Evolutionary conservation across 306 rosid genomes (phyloP).

Genomic region (Sindora glabra): DNA sequence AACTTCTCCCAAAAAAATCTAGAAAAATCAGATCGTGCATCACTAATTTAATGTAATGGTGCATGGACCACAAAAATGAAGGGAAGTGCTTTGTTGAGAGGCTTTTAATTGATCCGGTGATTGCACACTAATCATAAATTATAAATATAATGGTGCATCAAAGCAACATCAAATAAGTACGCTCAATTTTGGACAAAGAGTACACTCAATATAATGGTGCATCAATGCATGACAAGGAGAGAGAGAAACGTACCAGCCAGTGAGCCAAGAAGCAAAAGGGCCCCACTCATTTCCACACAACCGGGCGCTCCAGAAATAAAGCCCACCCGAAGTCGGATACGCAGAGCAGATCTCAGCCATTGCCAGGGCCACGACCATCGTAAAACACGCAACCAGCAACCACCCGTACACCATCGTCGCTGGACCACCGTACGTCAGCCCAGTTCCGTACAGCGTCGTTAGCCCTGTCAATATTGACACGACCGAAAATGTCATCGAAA

Average conservation of each 20-base stretch:
- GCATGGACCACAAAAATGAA: too few species aligned
- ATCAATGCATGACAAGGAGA: too few species aligned
- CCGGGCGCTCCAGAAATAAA: conserved; percentile 46
- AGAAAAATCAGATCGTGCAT: too few species aligned
- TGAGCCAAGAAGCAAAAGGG: conserved; percentile 40
- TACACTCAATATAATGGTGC: too few species aligned
- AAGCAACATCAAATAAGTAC: too few species aligned
- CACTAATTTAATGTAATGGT: too few species aligned
- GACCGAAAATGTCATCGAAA: conserved; percentile 37
- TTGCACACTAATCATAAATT: too few species aligned
- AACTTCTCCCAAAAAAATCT: too few species aligned
- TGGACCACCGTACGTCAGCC: conserved; percentile 32
- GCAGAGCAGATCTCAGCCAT: conserved; percentile 50
- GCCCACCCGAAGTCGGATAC: conserved; percentile 43
- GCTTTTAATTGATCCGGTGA: too few species aligned
- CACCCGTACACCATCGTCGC: conserved; percentile 36
- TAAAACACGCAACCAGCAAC: conserved; percentile 29
- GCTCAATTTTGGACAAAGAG: too few species aligned
- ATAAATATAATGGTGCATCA: too few species aligned
- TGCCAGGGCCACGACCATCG: conserved; percentile 25
- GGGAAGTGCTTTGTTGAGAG: too few species aligned
- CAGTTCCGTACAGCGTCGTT: conserved; percentile 20
- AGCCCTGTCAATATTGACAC: conserved; percentile 35
- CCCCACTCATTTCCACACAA: conserved; percentile 21
- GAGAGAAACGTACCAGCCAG: conserved; percentile 29